phyloP scores from a whole-genome alignment of 306 rosid species.

The Glycine latifolia region DNA sequence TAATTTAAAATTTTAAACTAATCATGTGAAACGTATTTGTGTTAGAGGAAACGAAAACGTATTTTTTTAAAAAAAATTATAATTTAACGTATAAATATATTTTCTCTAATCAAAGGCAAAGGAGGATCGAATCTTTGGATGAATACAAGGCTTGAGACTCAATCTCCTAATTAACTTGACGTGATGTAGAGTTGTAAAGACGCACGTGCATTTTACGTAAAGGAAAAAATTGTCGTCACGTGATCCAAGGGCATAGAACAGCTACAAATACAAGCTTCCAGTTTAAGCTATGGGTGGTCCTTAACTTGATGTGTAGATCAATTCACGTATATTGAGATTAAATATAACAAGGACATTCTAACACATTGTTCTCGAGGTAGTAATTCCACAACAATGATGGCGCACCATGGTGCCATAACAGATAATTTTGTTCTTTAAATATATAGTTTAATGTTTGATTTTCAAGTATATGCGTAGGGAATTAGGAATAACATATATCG shows the following conservation, averaged over 20 bases:
- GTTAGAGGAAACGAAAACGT: not conserved
- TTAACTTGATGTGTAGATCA: too few species aligned
- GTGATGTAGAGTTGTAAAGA: not conserved
- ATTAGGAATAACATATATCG: too few species aligned
- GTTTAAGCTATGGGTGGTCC: not conserved
- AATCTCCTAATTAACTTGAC: conserved; percentile 43
- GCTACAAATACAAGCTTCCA: conserved; percentile 37
- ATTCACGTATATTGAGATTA: conserved; percentile 30
- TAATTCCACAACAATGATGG: not conserved
- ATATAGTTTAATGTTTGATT: too few species aligned
- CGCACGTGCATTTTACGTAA: conserved; percentile 43
- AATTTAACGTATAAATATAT: not conserved
- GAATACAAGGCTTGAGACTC: conserved; percentile 48
- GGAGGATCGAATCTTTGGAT: not conserved
- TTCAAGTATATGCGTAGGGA: too few species aligned
- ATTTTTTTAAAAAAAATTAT: conserved; percentile 1
- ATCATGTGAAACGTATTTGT: not conserved
- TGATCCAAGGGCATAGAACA: conserved; percentile 53
- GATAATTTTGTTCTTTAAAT: too few species aligned
- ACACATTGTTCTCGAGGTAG: conserved; percentile 12
- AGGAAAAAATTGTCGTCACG: conserved; percentile 47
- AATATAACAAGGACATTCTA: conserved; percentile 41
- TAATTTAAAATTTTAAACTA: not conserved
- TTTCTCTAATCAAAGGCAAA: not conserved
- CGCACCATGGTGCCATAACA: too few species aligned